A percentile compares a stretch with the other conserved stretches of the same genome.
phyloP scores from a whole-genome alignment of 73 alveolate genomes.

The Blepharisma japonicum region DNA sequence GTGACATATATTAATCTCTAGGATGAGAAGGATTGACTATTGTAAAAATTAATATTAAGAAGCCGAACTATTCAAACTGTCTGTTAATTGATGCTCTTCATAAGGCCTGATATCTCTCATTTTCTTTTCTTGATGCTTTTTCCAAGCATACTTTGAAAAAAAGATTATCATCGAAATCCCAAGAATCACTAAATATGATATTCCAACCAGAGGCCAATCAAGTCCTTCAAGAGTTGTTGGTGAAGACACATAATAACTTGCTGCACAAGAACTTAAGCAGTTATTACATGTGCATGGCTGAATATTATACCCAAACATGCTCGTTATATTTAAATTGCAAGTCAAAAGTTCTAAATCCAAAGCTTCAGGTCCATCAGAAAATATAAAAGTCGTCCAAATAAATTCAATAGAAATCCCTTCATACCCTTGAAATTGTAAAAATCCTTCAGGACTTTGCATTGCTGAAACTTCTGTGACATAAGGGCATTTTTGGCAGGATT shows the following conservation, averaged over 20 bases:
- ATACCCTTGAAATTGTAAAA: conserved; percentile 31
- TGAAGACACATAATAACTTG: conserved; percentile 1
- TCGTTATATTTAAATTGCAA: background rate
- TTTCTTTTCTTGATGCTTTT: too few species aligned
- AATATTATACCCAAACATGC: conserved; percentile 1
- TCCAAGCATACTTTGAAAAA: background rate
- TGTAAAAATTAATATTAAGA: too few species aligned
- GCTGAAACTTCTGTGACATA: conserved; percentile 19
- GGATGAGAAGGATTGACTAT: too few species aligned
- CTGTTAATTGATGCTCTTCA: too few species aligned
- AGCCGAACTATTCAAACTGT: too few species aligned
- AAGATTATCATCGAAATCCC: background rate
- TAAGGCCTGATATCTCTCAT: too few species aligned
- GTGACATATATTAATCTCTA: too few species aligned
- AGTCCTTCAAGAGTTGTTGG: background rate
- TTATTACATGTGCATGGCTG: conserved; percentile 19
- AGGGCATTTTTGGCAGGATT: conserved; percentile 30
- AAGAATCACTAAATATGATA: background rate
- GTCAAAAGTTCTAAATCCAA: background rate
- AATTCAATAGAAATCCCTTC: conserved; percentile 27
- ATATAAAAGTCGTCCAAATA: background rate
- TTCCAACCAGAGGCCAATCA: conserved; percentile 8
- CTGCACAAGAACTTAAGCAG: background rate
- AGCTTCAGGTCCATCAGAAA: background rate
- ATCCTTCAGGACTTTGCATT: conserved; percentile 28